phyloP scores from a whole-genome alignment of 768 basidiomycete genomes.

The Crucibulum laeve region DNA sequence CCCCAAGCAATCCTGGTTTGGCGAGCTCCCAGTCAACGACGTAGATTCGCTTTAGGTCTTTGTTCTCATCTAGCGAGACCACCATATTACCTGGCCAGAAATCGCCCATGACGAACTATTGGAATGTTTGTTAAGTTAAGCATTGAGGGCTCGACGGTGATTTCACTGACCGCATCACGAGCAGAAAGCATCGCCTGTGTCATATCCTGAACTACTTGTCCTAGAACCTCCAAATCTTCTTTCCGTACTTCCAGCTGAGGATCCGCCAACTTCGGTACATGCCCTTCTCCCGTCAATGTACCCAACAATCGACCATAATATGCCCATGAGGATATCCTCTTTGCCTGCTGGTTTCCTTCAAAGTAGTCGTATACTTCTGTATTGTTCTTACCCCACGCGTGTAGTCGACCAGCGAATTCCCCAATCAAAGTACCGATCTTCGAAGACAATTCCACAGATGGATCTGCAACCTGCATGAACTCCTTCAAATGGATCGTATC shows the following conservation, averaged over 20 bases:
- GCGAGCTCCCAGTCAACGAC: conserved; percentile 67
- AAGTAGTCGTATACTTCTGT: conserved; percentile 24
- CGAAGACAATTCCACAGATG: conserved; percentile 22
- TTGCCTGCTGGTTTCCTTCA: conserved; percentile 33
- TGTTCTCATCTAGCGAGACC: conserved; percentile 29
- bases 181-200: conserved; percentile 17
- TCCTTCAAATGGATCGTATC: conserved; percentile 35
- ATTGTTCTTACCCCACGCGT: conserved; percentile 39
- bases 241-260: conserved; percentile 36
- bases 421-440: conserved; percentile 53
- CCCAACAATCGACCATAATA: conserved; percentile 42
- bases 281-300: conserved; percentile 27
- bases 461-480: conserved; percentile 26
- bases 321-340: conserved; percentile 30
- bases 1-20: conserved; percentile 50
- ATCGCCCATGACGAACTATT: conserved; percentile 59
- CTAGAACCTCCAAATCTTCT: conserved; percentile 24
- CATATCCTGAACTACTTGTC: conserved; percentile 17
- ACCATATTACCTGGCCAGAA: conserved; percentile 73
- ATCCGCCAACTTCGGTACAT: conserved; percentile 30
- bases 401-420: conserved; percentile 48
- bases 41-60: conserved; percentile 33
- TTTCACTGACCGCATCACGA: conserved; percentile 21
- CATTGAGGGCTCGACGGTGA: not conserved
- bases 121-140: not conserved